Conservation (phyloP, 768 basidiomycete genomes). For the Amanita thiersii region DNA sequence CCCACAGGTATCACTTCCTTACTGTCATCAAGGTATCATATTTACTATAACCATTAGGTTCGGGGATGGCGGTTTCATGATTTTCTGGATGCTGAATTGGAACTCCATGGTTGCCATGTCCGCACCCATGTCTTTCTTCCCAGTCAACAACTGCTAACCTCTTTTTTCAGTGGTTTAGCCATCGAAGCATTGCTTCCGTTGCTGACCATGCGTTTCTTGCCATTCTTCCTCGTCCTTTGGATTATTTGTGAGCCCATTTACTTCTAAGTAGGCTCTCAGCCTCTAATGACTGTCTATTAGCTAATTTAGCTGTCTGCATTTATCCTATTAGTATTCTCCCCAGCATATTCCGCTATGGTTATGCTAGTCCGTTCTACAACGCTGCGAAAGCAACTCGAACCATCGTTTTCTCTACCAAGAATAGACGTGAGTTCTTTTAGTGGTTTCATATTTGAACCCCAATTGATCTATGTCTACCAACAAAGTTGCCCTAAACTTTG, state of each 20-base stretch:
- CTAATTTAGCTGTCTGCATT: slow-evolving; percentile 48
- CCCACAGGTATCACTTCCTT: slow-evolving; percentile 24
- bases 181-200: slow-evolving; percentile 52
- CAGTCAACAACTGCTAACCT: neutral
- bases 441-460: neutral
- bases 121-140: slow-evolving; percentile 12
- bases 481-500: slow-evolving; percentile 52
- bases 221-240: slow-evolving; percentile 57
- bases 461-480: slow-evolving; percentile 3
- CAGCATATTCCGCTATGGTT: slow-evolving; percentile 48
- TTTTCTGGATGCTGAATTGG: slow-evolving; percentile 66
- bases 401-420: slow-evolving; percentile 52
- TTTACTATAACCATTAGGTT: slow-evolving; percentile 25
- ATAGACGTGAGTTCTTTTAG: slow-evolving; percentile 32
- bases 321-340: slow-evolving; percentile 50
- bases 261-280: neutral
- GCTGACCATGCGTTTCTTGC: slow-evolving; percentile 41
- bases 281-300: slow-evolving; percentile 17
- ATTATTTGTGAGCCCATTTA: slow-evolving; percentile 41
- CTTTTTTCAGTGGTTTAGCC: slow-evolving; percentile 43
- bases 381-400: slow-evolving; percentile 44
- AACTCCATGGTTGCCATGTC: slow-evolving; percentile 48
- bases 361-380: slow-evolving; percentile 58
- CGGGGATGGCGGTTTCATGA: slow-evolving; percentile 43
- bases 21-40: neutral